Evolutionary conservation across 306 rosid species (phyloP).

Genomic region (Dalbergia oliveri): DNA sequence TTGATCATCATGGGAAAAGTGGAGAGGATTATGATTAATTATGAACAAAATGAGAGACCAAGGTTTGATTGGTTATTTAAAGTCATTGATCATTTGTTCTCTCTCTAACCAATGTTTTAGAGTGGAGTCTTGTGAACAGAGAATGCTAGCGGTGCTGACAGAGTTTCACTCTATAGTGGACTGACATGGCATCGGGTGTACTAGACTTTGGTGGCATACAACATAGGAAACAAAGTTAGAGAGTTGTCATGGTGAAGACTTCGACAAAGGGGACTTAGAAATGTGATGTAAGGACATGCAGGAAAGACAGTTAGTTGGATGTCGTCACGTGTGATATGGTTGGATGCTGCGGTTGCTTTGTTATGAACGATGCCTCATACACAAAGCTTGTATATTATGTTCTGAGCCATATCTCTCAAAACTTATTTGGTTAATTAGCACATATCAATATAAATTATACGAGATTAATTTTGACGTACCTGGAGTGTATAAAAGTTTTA

Average conservation of each 20-base stretch:
- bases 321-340: neutral
- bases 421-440: no score
- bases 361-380: no score
- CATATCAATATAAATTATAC: no score
- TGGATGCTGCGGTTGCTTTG: neutral
- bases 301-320: neutral
- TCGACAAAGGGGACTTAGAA: neutral
- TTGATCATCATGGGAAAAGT: neutral
- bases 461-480: no score
- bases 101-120: no score
- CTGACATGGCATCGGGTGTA: neutral
- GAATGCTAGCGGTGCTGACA: neutral
- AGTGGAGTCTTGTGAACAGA: neutral
- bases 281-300: neutral
- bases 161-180: no score
- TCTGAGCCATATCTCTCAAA: no score
- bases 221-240: neutral
- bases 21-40: neutral
- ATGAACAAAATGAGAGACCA: conserved; percentile 15
- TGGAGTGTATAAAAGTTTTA: no score
- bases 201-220: neutral
- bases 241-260: neutral
- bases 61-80: neutral
- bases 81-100: no score
- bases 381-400: no score